Evolutionary conservation across 768 basidiomycete species (phyloP), one percentile per base, ranked within the genome.

Genomic region (Suillus hirtellus): DNA sequence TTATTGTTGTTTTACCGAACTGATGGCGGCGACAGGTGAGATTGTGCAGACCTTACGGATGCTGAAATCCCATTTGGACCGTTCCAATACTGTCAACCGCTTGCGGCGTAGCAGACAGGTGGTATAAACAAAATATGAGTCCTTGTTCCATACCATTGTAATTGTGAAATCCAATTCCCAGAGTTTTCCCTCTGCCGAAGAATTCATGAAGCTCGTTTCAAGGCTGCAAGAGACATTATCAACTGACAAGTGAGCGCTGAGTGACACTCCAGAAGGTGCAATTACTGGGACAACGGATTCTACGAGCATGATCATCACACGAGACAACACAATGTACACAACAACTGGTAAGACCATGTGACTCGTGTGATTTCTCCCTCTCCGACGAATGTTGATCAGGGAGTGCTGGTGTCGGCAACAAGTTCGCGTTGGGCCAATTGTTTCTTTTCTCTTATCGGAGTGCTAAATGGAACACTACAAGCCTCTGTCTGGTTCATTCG

Each of bases 11-110:
- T 43, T 21, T 19, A 35, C 55, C 19, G 27, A 60, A 27, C 43
- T 64, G 62, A 49, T 60, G 31, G 34, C 67, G 55, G 62, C 64
- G 19, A 12, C 47, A 90, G 89, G 81, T 65, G 92, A 94, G 71
- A 92, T 94, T 64, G 92, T 93, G 56, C 85, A 89, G 67, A 87
- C 83, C 6, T 86, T 93, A 66, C 85, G 83, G 65, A 78, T 79
- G 49, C 77, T 94, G 61, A 92, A 89, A 72, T 71, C 82, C 8
- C 81, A 82, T 1, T 73, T 90, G 66, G 90, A 92, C 61, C 79
- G 88, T 15, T 83, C 87, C 19, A 83, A 83, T 21, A 90, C 89
- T 7, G 72, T 88, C 4, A 85, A 84, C 66, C 83, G 85, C 67
- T 76, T 86, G 11, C 77, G 89, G 67, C 78, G 88, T 63, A 90